Evolutionary conservation across 2,329 filamentous ascomycete species (phyloP).

Genomic region (Calycina herbarum): DNA sequence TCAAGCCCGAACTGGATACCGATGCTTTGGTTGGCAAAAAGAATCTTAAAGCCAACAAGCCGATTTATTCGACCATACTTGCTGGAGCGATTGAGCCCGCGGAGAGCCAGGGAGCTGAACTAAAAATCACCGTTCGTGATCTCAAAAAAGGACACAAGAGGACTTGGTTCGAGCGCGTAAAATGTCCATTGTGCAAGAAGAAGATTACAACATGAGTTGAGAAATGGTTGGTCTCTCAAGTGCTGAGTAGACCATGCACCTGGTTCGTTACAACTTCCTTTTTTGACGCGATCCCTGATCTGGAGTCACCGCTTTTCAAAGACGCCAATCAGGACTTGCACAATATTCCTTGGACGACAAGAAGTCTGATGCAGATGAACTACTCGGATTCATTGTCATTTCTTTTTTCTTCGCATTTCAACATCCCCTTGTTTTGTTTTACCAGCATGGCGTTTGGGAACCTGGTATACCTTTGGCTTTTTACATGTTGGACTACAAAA

Average conservation of each 20-base stretch:
- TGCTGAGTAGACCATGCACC: neutral
- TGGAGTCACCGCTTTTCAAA: neutral
- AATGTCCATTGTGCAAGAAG: slow-evolving; percentile 32
- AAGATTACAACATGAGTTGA: slow-evolving; percentile 24
- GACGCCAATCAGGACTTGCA: neutral
- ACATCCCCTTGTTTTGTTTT: neutral
- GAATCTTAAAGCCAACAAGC: slow-evolving; percentile 24
- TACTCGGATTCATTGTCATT: neutral
- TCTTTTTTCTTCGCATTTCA: neutral
- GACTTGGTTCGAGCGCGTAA: slow-evolving; percentile 26
- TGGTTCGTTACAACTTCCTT: neutral
- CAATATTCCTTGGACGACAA: neutral
- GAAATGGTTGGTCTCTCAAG: slow-evolving; percentile 2
- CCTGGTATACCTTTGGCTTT: neutral
- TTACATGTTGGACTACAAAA: neutral
- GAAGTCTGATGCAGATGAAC: neutral
- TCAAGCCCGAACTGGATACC: slow-evolving; percentile 24
- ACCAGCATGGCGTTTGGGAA: neutral
- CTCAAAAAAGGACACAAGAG: slow-evolving; percentile 20
- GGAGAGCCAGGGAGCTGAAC: slow-evolving; percentile 11
- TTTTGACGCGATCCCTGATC: neutral
- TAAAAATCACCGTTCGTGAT: slow-evolving; percentile 30
- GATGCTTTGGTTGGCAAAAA: slow-evolving; percentile 15
- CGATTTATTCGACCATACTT: slow-evolving; percentile 27
- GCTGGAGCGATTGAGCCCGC: slow-evolving; percentile 24